Percentiles rank a stretch among this genome's conserved stretches.
Evolutionary conservation across 805 yeast species (phyloP).

Genomic region (Yarrowia divulgata): DNA sequence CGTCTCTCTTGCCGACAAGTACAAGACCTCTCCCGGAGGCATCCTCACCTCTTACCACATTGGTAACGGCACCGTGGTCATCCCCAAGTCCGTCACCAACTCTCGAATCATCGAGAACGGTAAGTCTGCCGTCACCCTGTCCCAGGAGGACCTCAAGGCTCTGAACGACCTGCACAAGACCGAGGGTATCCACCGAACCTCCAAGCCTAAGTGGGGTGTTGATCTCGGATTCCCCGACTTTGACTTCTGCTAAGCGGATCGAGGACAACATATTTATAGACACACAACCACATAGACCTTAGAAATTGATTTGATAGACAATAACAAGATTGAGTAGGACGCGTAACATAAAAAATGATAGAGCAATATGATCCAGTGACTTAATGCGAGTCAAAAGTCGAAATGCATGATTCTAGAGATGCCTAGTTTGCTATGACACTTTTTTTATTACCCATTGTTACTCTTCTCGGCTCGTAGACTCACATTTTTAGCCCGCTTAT

Average conservation of each 20-base stretch:
- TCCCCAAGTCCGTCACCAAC: constrained; percentile 77
- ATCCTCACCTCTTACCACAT: constrained; percentile 70
- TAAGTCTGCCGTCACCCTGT: constrained; percentile 52
- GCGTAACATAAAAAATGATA: no score
- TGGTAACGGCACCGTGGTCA: constrained; percentile 63
- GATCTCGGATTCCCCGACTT: constrained; percentile 46
- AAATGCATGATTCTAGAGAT: no score
- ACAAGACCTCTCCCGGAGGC: constrained; percentile 61
- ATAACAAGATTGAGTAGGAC: neutral
- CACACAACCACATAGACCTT: constrained; percentile 17
- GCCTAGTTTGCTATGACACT: no score
- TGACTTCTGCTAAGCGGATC: constrained; percentile 34
- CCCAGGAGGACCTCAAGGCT: constrained; percentile 54
- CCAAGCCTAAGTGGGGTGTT: constrained; percentile 48
- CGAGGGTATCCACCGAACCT: constrained; percentile 46
- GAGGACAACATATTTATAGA: constrained; percentile 26
- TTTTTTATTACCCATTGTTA: no score
- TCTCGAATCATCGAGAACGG: constrained; percentile 61
- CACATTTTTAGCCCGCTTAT: no score
- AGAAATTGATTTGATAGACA: constrained; percentile 20
- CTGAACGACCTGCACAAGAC: constrained; percentile 49
- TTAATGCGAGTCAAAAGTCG: no score
- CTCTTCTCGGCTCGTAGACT: no score
- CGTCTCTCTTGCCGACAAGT: constrained; percentile 62
- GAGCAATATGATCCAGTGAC: no score